phyloP scores from a whole-genome alignment of 129 eudicot genomes.

The Apium graveolens region DNA sequence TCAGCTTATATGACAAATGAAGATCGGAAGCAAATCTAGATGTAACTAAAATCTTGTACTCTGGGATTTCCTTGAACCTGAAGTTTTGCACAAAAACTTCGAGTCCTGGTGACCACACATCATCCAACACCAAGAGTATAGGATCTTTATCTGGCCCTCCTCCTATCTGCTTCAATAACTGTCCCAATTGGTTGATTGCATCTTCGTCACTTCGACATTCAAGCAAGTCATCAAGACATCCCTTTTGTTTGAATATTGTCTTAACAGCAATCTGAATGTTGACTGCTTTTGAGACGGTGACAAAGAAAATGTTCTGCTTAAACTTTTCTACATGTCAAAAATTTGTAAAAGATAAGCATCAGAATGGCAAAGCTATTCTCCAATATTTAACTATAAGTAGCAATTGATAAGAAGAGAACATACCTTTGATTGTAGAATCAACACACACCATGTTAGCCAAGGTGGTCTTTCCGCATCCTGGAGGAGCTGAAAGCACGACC shows the following conservation, averaged over 20 bases:
- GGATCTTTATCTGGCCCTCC: slow-evolving; percentile 13
- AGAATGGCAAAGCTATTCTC: not conserved
- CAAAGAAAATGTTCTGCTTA: slow-evolving; percentile 37
- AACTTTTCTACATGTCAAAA: slow-evolving; percentile 23
- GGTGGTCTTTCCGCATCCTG: slow-evolving; percentile 50
- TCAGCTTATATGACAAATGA: slow-evolving; percentile 19
- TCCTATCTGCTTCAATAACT: slow-evolving; percentile 20
- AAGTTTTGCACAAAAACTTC: slow-evolving; percentile 26
- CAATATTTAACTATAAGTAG: not conserved
- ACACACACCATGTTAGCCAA: slow-evolving; percentile 43
- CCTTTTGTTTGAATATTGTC: slow-evolving; percentile 21
- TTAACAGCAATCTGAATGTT: slow-evolving; percentile 22
- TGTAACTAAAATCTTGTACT: slow-evolving; percentile 42
- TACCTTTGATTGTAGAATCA: slow-evolving; percentile 33
- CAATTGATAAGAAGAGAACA: not conserved
- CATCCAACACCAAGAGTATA: slow-evolving; percentile 39
- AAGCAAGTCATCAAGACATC: slow-evolving; percentile 1
- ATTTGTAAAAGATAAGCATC: not conserved
- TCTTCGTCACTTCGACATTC: slow-evolving; percentile 35
- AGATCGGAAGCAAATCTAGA: slow-evolving; percentile 15
- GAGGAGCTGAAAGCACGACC: slow-evolving; percentile 34
- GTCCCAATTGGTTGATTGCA: slow-evolving; percentile 31
- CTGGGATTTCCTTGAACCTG: slow-evolving; percentile 20
- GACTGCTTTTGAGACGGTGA: slow-evolving; percentile 31
- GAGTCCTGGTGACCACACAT: slow-evolving; percentile 29